Percentiles rank a stretch among this genome's conserved stretches.
Conservation (phyloP, 2,329 filamentous ascomycete species). For the Graphiopsis chlorocephala region DNA sequence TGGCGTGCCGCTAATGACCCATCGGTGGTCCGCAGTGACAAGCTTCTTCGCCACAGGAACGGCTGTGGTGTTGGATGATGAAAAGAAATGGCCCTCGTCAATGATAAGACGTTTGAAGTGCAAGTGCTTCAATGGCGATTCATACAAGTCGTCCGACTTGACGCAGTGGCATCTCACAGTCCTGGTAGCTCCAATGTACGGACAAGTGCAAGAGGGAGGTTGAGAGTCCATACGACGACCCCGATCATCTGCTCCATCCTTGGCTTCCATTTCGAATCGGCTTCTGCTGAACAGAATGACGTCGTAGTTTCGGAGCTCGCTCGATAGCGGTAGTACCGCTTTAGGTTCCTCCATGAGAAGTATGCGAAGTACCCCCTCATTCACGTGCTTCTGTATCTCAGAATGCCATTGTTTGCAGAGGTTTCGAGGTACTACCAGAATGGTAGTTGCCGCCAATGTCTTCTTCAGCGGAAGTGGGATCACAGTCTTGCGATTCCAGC, state of each 20-base stretch:
- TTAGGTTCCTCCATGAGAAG: slow-evolving; percentile 58
- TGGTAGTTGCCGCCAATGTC: slow-evolving; percentile 64
- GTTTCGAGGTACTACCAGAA: slow-evolving; percentile 81
- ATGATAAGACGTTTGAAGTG: slow-evolving; percentile 88
- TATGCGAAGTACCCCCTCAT: slow-evolving; percentile 54
- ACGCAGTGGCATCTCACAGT: slow-evolving; percentile 47
- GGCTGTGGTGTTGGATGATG: slow-evolving; percentile 62
- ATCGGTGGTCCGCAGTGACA: slow-evolving; percentile 64
- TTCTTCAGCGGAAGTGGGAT: slow-evolving; percentile 50
- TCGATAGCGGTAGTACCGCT: slow-evolving; percentile 54
- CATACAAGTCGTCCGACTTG: slow-evolving; percentile 42
- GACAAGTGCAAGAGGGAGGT: slow-evolving; percentile 34
- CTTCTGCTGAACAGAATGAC: slow-evolving; percentile 73
- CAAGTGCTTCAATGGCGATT: slow-evolving; percentile 65
- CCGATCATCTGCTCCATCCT: slow-evolving; percentile 47
- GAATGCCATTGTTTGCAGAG: slow-evolving; percentile 78
- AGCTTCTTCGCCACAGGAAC: slow-evolving; percentile 54
- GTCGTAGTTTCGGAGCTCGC: slow-evolving; percentile 65
- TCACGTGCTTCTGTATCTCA: slow-evolving; percentile 77
- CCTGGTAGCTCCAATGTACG: slow-evolving; percentile 46
- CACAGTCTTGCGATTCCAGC: slow-evolving; percentile 43
- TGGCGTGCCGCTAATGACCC: slow-evolving; percentile 90
- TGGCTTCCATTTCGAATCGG: slow-evolving; percentile 68
- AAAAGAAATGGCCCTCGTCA: slow-evolving; percentile 86
- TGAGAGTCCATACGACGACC: slow-evolving; percentile 37